These are phyloP conservation scores for Malassezia sympodialis DNA, from an alignment of 1,284 basidiomycete genomes.

Conservation along the genomic window DNA sequence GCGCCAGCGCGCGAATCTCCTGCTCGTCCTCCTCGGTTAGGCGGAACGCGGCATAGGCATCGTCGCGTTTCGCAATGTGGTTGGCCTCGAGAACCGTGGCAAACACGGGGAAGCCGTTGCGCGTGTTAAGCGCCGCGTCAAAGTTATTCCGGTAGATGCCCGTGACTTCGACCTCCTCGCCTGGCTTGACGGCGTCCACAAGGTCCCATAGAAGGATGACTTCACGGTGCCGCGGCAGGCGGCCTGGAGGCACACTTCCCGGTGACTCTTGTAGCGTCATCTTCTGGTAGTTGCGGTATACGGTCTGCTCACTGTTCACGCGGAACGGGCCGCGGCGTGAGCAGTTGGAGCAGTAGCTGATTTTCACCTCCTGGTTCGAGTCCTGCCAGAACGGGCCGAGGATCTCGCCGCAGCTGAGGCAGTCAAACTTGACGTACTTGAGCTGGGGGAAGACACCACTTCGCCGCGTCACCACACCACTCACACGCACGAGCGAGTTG, in stretches of 20 bases:
- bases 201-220: constrained; percentile 95
- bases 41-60: constrained; percentile 82
- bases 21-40: constrained; percentile 93
- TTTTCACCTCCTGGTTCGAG: constrained; percentile 81
- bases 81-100: constrained; percentile 97
- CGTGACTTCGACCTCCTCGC: constrained; percentile 86
- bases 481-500: constrained; percentile 88
- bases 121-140: constrained; percentile 91
- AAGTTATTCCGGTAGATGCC: constrained; percentile 99
- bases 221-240: constrained; percentile 88
- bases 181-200: constrained; percentile 93
- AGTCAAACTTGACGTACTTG: constrained; percentile 99
- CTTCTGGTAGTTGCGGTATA: constrained; percentile 97
- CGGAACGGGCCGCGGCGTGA: constrained; percentile 87
- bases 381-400: constrained; percentile 98
- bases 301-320: constrained; percentile 96
- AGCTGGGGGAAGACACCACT: constrained; percentile 96
- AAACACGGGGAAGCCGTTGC: constrained; percentile 99
- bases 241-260: constrained; percentile 93
- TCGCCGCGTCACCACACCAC: constrained; percentile 91
- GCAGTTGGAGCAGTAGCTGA: constrained; percentile 76
- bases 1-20: constrained; percentile 72
- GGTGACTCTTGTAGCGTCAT: constrained; percentile 98
- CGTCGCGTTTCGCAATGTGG: constrained; percentile 76
- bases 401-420: constrained; percentile 66